Evolutionary conservation across 371 early-diverging fungal species (phyloP).

Genomic region (Rhizopus arrhizus): DNA sequence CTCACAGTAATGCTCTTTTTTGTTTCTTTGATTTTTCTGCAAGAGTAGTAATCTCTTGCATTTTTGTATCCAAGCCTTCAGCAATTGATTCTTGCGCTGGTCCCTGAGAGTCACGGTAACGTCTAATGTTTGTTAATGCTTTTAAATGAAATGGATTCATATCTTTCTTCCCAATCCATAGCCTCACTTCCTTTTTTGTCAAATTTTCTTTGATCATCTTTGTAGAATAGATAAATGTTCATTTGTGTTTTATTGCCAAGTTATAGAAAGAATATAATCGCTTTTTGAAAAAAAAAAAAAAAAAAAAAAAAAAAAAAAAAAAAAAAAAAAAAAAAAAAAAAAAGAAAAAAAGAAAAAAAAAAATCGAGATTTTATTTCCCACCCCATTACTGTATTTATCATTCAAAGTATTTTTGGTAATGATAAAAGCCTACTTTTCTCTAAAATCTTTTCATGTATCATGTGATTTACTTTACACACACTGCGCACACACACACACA

Average conservation of each 20-base stretch:
- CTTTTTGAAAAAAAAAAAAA: slow-evolving; percentile 3
- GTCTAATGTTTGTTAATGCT: slow-evolving; percentile 6
- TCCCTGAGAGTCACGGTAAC: slow-evolving; percentile 4
- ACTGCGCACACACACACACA: no score
- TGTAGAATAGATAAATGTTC: slow-evolving; percentile 6
- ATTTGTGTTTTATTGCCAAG: slow-evolving; percentile 5
- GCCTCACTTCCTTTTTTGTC: slow-evolving; percentile 4
- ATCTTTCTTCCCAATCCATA: slow-evolving; percentile 5
- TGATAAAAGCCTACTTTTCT: no score
- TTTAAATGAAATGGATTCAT: slow-evolving; percentile 5
- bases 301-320: slow-evolving; percentile 4
- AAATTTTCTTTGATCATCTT: slow-evolving; percentile 3
- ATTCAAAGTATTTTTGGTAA: no score
- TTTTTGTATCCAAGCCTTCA: slow-evolving; percentile 1
- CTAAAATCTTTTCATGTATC: no score
- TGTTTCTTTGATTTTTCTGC: slow-evolving; percentile 8
- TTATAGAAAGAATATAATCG: slow-evolving; percentile 3
- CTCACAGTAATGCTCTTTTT: slow-evolving; percentile 1
- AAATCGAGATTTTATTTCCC: no score
- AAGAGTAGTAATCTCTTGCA: background rate
- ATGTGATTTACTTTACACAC: no score
- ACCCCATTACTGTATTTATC: no score
- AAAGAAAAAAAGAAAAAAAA: slow-evolving; percentile 2
- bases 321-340: slow-evolving; percentile 3
- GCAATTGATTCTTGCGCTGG: slow-evolving; percentile 3